These are phyloP conservation scores for Smittium mucronatum DNA, from an alignment of 371 early-diverging fungal genomes.

Conservation along the genomic window DNA sequence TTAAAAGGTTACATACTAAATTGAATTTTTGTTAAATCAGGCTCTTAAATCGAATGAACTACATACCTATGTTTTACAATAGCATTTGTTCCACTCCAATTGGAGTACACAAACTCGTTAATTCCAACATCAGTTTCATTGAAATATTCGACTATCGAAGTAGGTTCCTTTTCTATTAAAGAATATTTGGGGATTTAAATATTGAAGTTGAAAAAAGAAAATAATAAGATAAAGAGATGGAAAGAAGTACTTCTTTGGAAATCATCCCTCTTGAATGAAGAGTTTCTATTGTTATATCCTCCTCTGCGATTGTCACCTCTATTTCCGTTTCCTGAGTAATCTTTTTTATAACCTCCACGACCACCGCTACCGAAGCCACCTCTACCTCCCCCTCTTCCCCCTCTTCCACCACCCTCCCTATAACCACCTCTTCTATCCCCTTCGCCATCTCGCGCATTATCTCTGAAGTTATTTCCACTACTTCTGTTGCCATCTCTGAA, in stretches of 20 bases:
- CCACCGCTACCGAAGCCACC: background rate
- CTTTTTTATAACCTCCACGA: background rate
- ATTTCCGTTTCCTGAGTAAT: background rate
- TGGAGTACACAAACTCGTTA: conserved; percentile 56
- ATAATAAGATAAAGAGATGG: background rate
- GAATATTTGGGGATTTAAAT: background rate
- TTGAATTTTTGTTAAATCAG: too few species aligned
- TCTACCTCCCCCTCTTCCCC: background rate
- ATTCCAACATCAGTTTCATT: conserved; percentile 67
- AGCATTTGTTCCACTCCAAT: conserved; percentile 36
- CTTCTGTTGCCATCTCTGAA: background rate
- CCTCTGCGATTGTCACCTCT: background rate
- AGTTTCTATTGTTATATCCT: background rate
- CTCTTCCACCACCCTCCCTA: conserved; percentile 4
- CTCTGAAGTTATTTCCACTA: background rate
- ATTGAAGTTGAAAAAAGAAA: background rate
- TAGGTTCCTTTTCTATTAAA: background rate
- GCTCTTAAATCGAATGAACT: background rate
- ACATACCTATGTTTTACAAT: conserved; percentile 29
- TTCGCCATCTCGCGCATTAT: background rate
- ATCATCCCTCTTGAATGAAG: background rate
- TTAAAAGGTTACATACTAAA: too few species aligned
- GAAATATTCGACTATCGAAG: background rate
- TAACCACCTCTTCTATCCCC: background rate
- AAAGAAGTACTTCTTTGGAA: background rate